These are phyloP conservation scores for Podospora conica DNA, from an alignment of 495 filamentous ascomycete species.

Conservation along the genomic window DNA sequence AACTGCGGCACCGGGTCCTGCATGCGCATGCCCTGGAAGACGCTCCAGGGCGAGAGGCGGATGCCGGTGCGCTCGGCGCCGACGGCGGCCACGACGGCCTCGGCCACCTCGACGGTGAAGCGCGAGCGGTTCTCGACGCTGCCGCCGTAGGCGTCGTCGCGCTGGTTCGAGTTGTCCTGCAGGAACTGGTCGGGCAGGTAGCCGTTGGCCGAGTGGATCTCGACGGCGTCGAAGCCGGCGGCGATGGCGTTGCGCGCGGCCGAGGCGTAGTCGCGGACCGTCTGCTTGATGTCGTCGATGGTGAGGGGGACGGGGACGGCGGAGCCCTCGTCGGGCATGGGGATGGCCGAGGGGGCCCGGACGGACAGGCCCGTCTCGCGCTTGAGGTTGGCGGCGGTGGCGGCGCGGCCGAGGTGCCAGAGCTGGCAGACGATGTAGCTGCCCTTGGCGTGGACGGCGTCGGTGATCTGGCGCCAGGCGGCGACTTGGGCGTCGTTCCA, in stretches of 20 bases:
- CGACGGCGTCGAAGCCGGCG: slow-evolving; percentile 73
- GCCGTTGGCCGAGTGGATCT: slow-evolving; percentile 69
- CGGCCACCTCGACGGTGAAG: slow-evolving; percentile 58
- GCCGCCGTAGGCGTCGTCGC: slow-evolving; percentile 65
- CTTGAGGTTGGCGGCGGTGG: slow-evolving; percentile 32
- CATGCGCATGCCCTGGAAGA: slow-evolving; percentile 67
- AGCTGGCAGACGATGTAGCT: slow-evolving; percentile 62
- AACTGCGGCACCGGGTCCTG: slow-evolving; percentile 58
- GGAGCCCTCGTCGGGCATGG: slow-evolving; percentile 28
- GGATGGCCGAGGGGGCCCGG: slow-evolving; percentile 43
- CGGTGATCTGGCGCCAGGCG: slow-evolving; percentile 57
- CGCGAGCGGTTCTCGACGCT: slow-evolving; percentile 63
- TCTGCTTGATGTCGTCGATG: slow-evolving; percentile 50
- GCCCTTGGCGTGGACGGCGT: slow-evolving; percentile 60
- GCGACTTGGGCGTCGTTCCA: slow-evolving; percentile 54
- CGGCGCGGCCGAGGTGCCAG: slow-evolving; percentile 60
- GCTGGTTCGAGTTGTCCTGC: slow-evolving; percentile 55
- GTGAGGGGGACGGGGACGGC: slow-evolving; percentile 46
- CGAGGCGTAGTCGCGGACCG: slow-evolving; percentile 51
- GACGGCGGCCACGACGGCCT: slow-evolving; percentile 57
- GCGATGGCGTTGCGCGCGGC: slow-evolving; percentile 58
- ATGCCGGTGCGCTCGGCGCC: slow-evolving; percentile 58
- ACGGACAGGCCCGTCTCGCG: slow-evolving; percentile 38
- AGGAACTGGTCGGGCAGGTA: slow-evolving; percentile 72
- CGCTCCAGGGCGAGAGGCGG: slow-evolving; percentile 57